These are phyloP conservation scores for Medicago ruthenica DNA, from an alignment of 306 rosid species.

Conservation along the genomic window DNA sequence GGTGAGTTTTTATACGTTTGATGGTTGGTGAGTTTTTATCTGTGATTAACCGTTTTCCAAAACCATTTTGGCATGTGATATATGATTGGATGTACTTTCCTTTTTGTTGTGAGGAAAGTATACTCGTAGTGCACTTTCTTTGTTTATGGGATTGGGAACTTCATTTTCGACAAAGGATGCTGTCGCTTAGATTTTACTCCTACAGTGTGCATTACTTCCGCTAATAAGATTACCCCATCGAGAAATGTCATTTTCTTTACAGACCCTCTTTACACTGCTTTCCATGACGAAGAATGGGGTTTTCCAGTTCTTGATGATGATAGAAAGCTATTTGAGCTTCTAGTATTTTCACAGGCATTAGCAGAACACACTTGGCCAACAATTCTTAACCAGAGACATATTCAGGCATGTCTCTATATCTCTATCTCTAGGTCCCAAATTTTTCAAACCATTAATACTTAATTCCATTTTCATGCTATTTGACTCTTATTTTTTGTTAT, in stretches of 20 bases:
- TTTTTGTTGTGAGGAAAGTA: background rate
- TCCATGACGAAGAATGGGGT: constrained; percentile 98
- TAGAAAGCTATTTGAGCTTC: constrained; percentile 79
- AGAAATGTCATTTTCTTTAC: constrained; percentile 10
- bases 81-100: too few species aligned
- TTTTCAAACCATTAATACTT: background rate
- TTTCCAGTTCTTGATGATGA: constrained; percentile 74
- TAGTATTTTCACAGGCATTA: constrained; percentile 81
- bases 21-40: too few species aligned
- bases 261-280: constrained; percentile 74
- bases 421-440: background rate
- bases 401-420: constrained; percentile 64
- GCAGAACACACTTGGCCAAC: constrained; percentile 90
- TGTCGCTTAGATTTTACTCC: too few species aligned
- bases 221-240: background rate
- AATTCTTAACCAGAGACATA: constrained; percentile 68
- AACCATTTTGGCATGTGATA: too few species aligned
- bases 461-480: background rate
- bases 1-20: too few species aligned
- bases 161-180: too few species aligned
- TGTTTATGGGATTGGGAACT: too few species aligned
- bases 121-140: too few species aligned
- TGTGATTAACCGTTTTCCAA: too few species aligned
- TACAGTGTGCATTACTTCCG: too few species aligned
- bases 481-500: constrained; percentile 36